These are phyloP conservation scores for Hevea brasiliensis DNA, from an alignment of 345 rosid genomes.

Conservation along the genomic window DNA sequence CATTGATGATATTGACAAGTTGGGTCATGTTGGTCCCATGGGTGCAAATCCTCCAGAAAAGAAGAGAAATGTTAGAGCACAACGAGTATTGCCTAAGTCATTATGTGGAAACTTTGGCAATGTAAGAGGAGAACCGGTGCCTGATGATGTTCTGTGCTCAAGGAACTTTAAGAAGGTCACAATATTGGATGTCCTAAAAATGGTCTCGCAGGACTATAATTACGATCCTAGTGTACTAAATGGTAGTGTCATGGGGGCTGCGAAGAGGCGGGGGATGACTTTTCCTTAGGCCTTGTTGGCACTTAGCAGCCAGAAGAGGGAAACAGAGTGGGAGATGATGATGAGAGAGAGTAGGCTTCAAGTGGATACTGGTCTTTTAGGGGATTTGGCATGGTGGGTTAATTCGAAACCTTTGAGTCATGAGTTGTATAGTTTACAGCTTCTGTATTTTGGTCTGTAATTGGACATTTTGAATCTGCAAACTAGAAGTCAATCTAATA, in stretches of 20 bases:
- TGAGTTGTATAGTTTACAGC: background rate
- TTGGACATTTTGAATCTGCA: background rate
- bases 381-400: background rate
- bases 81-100: conserved; percentile 31
- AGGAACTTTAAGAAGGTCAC: conserved; percentile 1
- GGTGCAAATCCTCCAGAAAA: background rate
- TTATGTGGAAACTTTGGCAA: conserved; percentile 4
- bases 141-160: background rate
- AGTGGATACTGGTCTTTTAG: background rate
- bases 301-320: background rate
- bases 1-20: conserved; percentile 30
- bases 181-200: conserved; percentile 30
- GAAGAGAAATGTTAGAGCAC: conserved; percentile 12
- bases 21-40: conserved; percentile 14
- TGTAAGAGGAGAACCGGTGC: background rate
- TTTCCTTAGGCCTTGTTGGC: conserved; percentile 19
- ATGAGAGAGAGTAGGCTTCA: background rate
- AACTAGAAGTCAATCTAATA: background rate
- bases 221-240: conserved; percentile 12
- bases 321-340: background rate
- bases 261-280: conserved; percentile 22
- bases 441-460: background rate
- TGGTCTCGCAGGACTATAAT: conserved; percentile 13
- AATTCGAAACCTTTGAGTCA: background rate
- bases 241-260: conserved; percentile 8